A percentile compares a stretch with the other conserved stretches of the same genome.
Conservation (phyloP, 1,284 basidiomycete species). For the Marasmius oreades region DNA sequence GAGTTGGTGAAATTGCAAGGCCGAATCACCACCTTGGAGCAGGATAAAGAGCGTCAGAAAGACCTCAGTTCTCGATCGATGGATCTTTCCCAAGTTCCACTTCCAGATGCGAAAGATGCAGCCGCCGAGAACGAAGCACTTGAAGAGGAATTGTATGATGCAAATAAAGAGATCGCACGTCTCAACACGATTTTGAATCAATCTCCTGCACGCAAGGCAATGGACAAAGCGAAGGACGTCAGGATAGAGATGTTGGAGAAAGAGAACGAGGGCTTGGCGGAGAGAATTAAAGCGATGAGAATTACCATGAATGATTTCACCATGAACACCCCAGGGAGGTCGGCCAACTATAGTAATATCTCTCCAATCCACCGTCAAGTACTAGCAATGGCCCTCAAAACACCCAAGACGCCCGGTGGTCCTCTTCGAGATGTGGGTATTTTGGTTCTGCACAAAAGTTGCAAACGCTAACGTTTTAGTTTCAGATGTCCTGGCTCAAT, state of each 20-base stretch:
- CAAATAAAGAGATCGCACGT: slow-evolving; percentile 76
- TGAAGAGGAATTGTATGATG: slow-evolving; percentile 77
- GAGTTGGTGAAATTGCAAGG: slow-evolving; percentile 47
- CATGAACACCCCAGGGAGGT: slow-evolving; percentile 50
- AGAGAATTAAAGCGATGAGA: slow-evolving; percentile 59
- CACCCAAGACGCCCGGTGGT: slow-evolving; percentile 73
- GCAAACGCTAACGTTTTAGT: neutral
- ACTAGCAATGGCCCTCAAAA: slow-evolving; percentile 60
- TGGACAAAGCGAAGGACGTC: slow-evolving; percentile 69
- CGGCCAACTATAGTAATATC: slow-evolving; percentile 51
- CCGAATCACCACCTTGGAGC: slow-evolving; percentile 54
- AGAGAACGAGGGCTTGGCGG: slow-evolving; percentile 71
- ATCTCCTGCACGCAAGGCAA: slow-evolving; percentile 71
- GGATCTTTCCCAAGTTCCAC: slow-evolving; percentile 27
- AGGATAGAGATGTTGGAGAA: slow-evolving; percentile 72
- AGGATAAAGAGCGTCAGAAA: slow-evolving; percentile 49
- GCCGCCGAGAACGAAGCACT: slow-evolving; percentile 55
- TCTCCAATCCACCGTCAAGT: slow-evolving; percentile 71
- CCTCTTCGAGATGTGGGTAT: slow-evolving; percentile 71
- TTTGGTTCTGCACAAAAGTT: neutral
- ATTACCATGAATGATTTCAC: slow-evolving; percentile 40
- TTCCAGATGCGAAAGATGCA: slow-evolving; percentile 32
- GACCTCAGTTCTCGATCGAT: slow-evolving; percentile 35
- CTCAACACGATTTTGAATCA: slow-evolving; percentile 66
- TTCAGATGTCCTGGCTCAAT: slow-evolving; percentile 73